A percentile compares a stretch with the other conserved stretches of the same genome.
phyloP scores from a whole-genome alignment of 2,329 filamentous ascomycete genomes.

The Rhynchosporium secalis region DNA sequence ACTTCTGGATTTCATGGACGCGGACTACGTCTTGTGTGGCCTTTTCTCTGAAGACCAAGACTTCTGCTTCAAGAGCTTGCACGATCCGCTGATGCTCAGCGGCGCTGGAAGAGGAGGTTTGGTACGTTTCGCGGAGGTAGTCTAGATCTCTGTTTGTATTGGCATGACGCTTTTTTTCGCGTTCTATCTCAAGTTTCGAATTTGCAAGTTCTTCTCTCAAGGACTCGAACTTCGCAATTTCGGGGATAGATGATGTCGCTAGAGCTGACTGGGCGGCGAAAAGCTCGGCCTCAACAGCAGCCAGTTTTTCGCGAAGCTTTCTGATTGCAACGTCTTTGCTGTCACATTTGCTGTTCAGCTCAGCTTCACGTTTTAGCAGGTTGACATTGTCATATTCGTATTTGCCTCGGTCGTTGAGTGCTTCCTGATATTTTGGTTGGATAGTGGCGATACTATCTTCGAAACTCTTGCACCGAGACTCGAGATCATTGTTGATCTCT shows the following conservation, averaged over 20 bases:
- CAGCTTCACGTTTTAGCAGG: constrained; percentile 18
- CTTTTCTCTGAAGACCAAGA: constrained; percentile 25
- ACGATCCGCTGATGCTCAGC: constrained; percentile 28
- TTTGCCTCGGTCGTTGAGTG: constrained; percentile 54
- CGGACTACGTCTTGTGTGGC: constrained; percentile 33
- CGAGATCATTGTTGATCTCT: constrained; percentile 46
- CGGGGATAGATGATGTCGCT: constrained; percentile 41
- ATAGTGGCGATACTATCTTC: constrained; percentile 47
- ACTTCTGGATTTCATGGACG: constrained; percentile 35
- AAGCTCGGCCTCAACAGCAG: constrained; percentile 35
- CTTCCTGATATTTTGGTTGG: constrained; percentile 50
- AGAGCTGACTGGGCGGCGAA: constrained; percentile 24
- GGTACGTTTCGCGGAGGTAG: constrained; percentile 36
- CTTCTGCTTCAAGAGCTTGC: constrained; percentile 24
- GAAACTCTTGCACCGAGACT: constrained; percentile 49
- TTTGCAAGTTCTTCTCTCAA: constrained; percentile 42
- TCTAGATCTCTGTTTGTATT: constrained; percentile 34
- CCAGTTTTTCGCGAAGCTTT: constrained; percentile 35
- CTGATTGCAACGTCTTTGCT: constrained; percentile 24
- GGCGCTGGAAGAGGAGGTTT: constrained; percentile 32
- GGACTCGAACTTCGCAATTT: constrained; percentile 44
- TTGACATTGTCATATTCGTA: constrained; percentile 44
- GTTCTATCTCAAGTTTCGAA: constrained; percentile 28
- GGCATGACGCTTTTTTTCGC: constrained; percentile 26
- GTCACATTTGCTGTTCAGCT: constrained; percentile 29